These are phyloP conservation scores for Solanum gandarillasii DNA, from an alignment of 257 asterid species.

Conservation along the genomic window DNA sequence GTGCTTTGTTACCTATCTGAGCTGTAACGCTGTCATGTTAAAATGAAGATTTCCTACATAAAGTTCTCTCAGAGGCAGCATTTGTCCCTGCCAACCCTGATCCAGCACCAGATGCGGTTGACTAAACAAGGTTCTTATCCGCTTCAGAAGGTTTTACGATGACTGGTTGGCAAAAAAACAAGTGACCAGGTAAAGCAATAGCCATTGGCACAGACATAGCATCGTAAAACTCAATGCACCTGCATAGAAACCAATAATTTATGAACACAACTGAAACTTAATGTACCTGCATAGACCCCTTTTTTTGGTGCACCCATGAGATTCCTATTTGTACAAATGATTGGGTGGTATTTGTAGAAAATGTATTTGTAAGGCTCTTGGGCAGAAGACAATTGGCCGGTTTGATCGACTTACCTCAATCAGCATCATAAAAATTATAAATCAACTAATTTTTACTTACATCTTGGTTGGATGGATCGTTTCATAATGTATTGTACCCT, in stretches of 20 bases:
- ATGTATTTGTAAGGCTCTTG: too few relatives aligned
- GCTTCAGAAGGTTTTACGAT: slow-evolving; percentile 99
- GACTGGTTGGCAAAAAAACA: slow-evolving; percentile 87
- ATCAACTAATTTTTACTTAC: too few relatives aligned
- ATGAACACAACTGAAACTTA: not conserved
- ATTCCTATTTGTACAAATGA: not conserved
- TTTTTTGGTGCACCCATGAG: not conserved
- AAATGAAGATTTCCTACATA: slow-evolving; percentile 92
- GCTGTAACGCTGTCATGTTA: slow-evolving; percentile 93
- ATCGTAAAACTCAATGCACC: slow-evolving; percentile 92
- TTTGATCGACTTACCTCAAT: too few relatives aligned
- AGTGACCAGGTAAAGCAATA: slow-evolving; percentile 85
- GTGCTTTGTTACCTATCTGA: slow-evolving; percentile 51
- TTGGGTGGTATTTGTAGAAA: not conserved
- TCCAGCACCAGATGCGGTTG: slow-evolving; percentile 58
- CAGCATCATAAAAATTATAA: too few relatives aligned
- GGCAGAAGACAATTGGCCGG: too few relatives aligned
- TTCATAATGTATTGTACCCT: too few relatives aligned
- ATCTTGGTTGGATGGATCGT: too few relatives aligned
- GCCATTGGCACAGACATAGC: slow-evolving; percentile 98
- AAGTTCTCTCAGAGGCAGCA: slow-evolving; percentile 88
- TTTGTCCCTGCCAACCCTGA: slow-evolving; percentile 72
- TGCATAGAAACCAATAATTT: slow-evolving; percentile 15
- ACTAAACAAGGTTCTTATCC: slow-evolving; percentile 94
- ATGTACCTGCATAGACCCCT: not conserved